phyloP scores from a whole-genome alignment of 2,329 filamentous ascomycete species.

The Penicillium polonicum region DNA sequence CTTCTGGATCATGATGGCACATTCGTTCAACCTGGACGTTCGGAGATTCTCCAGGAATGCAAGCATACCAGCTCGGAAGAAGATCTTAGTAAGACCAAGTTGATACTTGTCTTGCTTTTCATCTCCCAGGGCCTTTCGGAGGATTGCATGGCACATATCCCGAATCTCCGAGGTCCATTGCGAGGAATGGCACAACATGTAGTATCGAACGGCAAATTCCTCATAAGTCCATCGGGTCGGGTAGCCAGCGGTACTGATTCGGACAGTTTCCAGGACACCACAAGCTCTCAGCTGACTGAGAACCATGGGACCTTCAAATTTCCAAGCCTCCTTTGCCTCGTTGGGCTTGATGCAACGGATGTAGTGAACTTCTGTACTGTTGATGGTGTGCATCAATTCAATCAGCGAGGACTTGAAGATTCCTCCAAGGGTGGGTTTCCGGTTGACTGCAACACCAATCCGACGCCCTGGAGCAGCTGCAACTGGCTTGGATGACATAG shows the following conservation, averaged over 20 bases:
- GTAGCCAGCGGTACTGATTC: constrained; percentile 96
- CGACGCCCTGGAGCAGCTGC: constrained; percentile 70
- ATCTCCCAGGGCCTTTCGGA: constrained; percentile 81
- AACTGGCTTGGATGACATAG: constrained; percentile 70
- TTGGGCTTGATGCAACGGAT: constrained; percentile 99
- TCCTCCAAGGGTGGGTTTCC: constrained; percentile 94
- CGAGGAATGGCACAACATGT: constrained; percentile 89
- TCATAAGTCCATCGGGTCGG: constrained; percentile 98
- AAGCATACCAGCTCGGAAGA: constrained; percentile 98
- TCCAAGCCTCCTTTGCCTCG: constrained; percentile 94
- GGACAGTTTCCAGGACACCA: constrained; percentile 96
- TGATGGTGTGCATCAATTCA: constrained; percentile 96
- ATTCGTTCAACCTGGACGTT: constrained; percentile 85
- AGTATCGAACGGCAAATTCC: constrained; percentile 95
- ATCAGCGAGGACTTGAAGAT: constrained; percentile 99
- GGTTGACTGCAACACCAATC: constrained; percentile 86
- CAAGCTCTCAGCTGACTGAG: constrained; percentile 94
- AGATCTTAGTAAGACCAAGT: constrained; percentile 96
- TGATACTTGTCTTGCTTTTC: constrained; percentile 91
- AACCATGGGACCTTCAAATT: constrained; percentile 98
- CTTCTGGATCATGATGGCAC: constrained; percentile 98
- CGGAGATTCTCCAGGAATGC: constrained; percentile 94
- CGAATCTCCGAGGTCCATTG: constrained; percentile 93
- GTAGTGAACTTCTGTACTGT: constrained; percentile 97
- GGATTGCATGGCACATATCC: constrained; percentile 88